Evolutionary conservation across 2,329 filamentous ascomycete genomes (phyloP), one percentile per base, ranked within the genome.

Genomic region (Rachicladosporium sp.): DNA sequence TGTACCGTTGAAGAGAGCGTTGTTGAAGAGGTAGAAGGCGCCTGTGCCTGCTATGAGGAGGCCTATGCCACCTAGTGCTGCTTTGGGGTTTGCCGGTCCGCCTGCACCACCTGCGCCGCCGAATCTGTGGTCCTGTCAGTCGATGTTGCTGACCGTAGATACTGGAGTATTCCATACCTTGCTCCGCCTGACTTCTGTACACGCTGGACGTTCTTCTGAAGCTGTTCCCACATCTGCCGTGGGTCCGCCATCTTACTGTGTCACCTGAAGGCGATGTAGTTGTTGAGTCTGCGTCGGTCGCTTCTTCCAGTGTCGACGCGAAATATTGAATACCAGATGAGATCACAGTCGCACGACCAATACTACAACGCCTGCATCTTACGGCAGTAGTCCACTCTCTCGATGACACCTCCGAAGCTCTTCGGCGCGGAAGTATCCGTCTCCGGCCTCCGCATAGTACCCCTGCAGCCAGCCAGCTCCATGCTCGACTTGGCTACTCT

Each of bases 1-100:
- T 58, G 40, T 61, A 79, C 76, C 77, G 67, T 81, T 82, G 64
- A 80, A 82, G 6, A 82, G 69, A 36, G 77, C 71, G 60, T 79
- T 79, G 51, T 78, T 74, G 48, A 71, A 66, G 37, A 76, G 50
- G 46, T 73, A 61, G 45, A 67, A 61, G 46, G 70, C 68, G 49
- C 73, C 70, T 23, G 38, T 37, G 48, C 68, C 69, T 15, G 78
- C 61, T 29, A 76, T 50, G 31, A 78, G 50, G 40, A 77, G 54
- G 37, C 65, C 66, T 42, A 72, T 58, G 48, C 73, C 74, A 45
- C 70, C 69, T 33, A 73, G 63, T 34, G 73, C 59, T 44, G 68
- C 65, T 54, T 64, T 69, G 29, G 73, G 72, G 27, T 55, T 49
- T 43, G 63, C 59, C 43, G 11, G 33, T 43, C 65, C 65, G 41